A percentile compares a stretch with the other conserved stretches of the same genome.
Evolutionary conservation across 331 rosid species (phyloP).

Genomic region (Malus hybrid): DNA sequence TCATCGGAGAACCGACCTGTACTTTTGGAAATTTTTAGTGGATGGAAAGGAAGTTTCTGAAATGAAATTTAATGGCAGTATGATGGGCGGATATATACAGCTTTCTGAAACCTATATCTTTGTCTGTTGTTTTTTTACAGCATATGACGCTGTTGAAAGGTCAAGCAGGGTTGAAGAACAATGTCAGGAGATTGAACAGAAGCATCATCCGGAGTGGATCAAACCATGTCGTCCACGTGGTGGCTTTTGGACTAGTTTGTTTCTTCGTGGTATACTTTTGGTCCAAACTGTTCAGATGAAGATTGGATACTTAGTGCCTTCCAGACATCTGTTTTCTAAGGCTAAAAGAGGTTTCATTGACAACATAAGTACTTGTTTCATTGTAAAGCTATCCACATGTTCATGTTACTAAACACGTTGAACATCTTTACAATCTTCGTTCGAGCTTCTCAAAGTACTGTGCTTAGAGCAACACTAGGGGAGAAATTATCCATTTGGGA

Average conservation of each 20-base stretch:
- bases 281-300: constrained; percentile 70
- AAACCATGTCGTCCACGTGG: constrained; percentile 69
- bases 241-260: constrained; percentile 51
- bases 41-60: not conserved
- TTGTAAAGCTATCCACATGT: constrained; percentile 20
- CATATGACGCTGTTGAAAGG: constrained; percentile 62
- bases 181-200: constrained; percentile 78
- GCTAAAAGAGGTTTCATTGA: constrained; percentile 6
- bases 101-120: not conserved
- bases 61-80: too few relatives aligned
- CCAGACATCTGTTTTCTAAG: not conserved
- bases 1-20: too few relatives aligned
- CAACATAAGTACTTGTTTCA: constrained; percentile 7
- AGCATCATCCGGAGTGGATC: constrained; percentile 73
- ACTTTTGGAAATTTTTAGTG: not conserved
- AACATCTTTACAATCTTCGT: not conserved
- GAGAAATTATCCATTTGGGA: too few relatives aligned
- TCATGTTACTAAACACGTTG: not conserved
- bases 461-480: not conserved
- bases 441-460: not conserved
- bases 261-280: constrained; percentile 66
- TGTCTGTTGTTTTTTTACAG: constrained; percentile 32
- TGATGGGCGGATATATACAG: not conserved
- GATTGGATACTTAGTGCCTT: not conserved
- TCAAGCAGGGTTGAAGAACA: constrained; percentile 64